phyloP scores from a whole-genome alignment of 352 stramenopile species.

The Lagenidium giganteum region DNA sequence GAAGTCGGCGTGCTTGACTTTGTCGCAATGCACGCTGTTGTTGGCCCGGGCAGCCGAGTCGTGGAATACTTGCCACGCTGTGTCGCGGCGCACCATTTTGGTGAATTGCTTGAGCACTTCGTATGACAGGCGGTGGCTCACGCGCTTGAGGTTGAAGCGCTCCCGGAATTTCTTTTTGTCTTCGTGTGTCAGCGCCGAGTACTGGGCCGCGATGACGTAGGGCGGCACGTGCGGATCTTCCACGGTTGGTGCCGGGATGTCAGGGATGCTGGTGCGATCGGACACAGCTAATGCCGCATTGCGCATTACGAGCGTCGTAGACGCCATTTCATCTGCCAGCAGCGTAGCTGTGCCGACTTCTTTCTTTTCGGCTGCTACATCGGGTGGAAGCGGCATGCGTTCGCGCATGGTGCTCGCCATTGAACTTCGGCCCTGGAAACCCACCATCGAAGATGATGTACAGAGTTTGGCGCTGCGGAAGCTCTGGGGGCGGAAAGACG shows the following conservation, averaged over 20 bases:
- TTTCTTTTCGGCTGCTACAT: slow-evolving; percentile 4
- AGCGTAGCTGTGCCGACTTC: not conserved
- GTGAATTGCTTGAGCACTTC: slow-evolving; percentile 60
- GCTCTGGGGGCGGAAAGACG: too few species aligned
- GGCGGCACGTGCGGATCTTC: slow-evolving; percentile 34
- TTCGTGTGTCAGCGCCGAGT: slow-evolving; percentile 33
- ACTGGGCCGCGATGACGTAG: slow-evolving; percentile 61
- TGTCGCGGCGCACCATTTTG: slow-evolving; percentile 49
- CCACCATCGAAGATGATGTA: not conserved
- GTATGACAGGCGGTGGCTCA: slow-evolving; percentile 64
- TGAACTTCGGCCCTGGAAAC: not conserved
- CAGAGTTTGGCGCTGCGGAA: not conserved
- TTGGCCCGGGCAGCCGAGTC: slow-evolving; percentile 9
- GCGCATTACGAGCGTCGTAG: slow-evolving; percentile 53
- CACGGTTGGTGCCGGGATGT: slow-evolving; percentile 22
- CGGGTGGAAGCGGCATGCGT: slow-evolving; percentile 11
- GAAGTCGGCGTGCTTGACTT: slow-evolving; percentile 44
- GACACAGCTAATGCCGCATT: slow-evolving; percentile 43
- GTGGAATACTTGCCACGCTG: slow-evolving; percentile 54
- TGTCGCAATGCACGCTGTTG: slow-evolving; percentile 8
- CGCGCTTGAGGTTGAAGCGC: slow-evolving; percentile 48
- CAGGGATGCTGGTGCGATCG: slow-evolving; percentile 41
- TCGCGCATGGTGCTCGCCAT: slow-evolving; percentile 4
- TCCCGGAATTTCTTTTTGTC: slow-evolving; percentile 46
- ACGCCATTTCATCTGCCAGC: slow-evolving; percentile 12